Evolutionary conservation across 1,139 yeast genomes (phyloP).

Genomic region (Sugiyamaella novakii): DNA sequence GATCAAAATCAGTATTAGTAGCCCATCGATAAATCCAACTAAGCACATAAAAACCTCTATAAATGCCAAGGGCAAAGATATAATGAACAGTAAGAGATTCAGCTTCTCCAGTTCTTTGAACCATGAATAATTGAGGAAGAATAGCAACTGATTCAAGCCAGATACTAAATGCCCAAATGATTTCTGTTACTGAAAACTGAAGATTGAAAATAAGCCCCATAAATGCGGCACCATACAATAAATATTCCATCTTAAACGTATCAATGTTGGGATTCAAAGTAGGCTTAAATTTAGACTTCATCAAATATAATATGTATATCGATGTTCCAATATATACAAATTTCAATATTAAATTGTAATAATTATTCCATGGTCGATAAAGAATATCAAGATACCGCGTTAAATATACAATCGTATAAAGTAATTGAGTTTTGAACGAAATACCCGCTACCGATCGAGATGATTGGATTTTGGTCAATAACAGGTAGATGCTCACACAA

Average conservation of each 20-base stretch:
- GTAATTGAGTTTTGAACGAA: conserved; percentile 82
- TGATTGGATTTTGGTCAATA: conserved; percentile 67
- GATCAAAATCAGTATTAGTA: conserved; percentile 67
- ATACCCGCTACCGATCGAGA: conserved; percentile 78
- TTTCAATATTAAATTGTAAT: conserved; percentile 82
- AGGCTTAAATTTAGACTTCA: conserved; percentile 60
- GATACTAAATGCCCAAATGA: conserved; percentile 43
- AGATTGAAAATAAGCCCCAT: conserved; percentile 67
- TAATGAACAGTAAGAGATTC: conserved; percentile 87
- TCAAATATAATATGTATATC: conserved; percentile 70
- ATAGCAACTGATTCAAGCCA: conserved; percentile 85
- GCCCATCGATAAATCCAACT: conserved; percentile 92
- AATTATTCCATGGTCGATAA: conserved; percentile 51
- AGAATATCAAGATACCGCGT: conserved; percentile 78
- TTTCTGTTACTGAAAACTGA: conserved; percentile 61
- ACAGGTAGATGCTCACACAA: conserved; percentile 72
- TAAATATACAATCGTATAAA: conserved; percentile 75
- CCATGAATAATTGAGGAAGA: conserved; percentile 85
- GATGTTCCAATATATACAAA: conserved; percentile 76
- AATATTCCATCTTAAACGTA: conserved; percentile 73
- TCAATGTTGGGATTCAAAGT: conserved; percentile 64
- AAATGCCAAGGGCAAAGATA: conserved; percentile 87
- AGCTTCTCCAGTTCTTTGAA: conserved; percentile 89
- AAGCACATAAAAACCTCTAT: conserved; percentile 86
- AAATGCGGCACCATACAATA: conserved; percentile 64